Evolutionary conservation across 495 filamentous ascomycete genomes (phyloP), one percentile per base, ranked within the genome.

Genomic region (Aspergillus mulundensis): DNA sequence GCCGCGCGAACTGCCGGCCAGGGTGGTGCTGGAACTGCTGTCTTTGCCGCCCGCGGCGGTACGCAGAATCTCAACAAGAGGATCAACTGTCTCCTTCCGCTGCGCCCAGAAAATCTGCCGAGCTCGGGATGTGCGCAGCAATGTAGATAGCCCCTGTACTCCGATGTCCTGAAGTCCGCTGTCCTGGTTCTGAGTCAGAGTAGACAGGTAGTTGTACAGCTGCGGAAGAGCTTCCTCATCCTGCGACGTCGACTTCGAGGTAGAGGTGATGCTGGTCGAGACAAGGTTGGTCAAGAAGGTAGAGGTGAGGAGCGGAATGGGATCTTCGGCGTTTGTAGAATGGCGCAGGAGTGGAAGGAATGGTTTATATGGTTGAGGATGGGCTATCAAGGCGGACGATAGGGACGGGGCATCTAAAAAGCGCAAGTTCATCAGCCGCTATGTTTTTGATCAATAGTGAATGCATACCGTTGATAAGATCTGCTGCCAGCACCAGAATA

Each of bases 151-250:
- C 67, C 90, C 84, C 67, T 91, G 87, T 10, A 97, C 91, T 5
- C 90, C 93, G 69, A 97, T 96, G 64, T 99, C 95, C 70, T 97
- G 94, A 19, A 96, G 79, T 18, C 90, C 90, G 53, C 88, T 88
- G 65, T 91, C 91, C 47, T 89, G 79, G 65, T 84, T 90, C 72
- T 90, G 89, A 50, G 88, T 85, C 51, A 80, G 76, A 38, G 81
- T 81, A n/a, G 90, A 86, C 38, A 97, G 83, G 72, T 96, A 97
- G 64, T 77, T 83, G 73, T 92, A 92, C 28, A 97, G 76, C 64
- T 89, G 78, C n/a, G 91, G 87, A 39, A 97, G 77, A 21, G 94
- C 91, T 61, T 87, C 81, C n/a, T 87, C 79, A 34, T 88, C 88
- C 21, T 80, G 70, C 5, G 75, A 54, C 10, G 74, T 74, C 4